Conservation (phyloP, 768 basidiomycete species). For the Tulasnella sp. region DNA sequence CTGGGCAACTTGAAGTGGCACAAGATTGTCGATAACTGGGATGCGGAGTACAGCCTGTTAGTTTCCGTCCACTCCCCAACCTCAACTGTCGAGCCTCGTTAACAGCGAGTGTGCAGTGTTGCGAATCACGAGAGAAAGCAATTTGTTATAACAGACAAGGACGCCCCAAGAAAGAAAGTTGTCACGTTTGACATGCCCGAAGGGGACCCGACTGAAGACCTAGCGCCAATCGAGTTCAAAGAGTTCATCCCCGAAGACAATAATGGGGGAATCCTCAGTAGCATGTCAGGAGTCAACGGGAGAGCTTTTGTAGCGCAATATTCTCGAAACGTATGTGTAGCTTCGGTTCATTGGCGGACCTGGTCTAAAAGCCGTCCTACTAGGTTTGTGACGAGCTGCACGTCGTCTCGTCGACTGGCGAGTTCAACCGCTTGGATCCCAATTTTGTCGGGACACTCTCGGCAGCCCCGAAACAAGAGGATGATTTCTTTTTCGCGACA, state of each 20-base stretch:
- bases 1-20: conserved; percentile 70
- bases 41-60: conserved; percentile 62
- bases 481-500: conserved; percentile 60
- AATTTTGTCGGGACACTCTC: conserved; percentile 66
- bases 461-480: conserved; percentile 48
- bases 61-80: conserved; percentile 33
- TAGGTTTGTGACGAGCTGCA: conserved; percentile 80
- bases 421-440: conserved; percentile 54
- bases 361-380: neutral
- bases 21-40: conserved; percentile 66
- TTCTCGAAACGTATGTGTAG: conserved; percentile 61
- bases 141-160: conserved; percentile 61
- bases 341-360: neutral
- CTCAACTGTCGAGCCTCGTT: neutral
- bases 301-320: conserved; percentile 61
- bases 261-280: conserved; percentile 24
- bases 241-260: conserved; percentile 67
- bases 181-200: conserved; percentile 57
- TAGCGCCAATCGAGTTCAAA: conserved; percentile 44
- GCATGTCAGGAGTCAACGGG: conserved; percentile 46
- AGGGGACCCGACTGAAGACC: conserved; percentile 34
- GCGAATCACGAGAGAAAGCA: conserved; percentile 60
- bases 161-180: conserved; percentile 64
- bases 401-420: conserved; percentile 57
- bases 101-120: conserved; percentile 44